These are phyloP conservation scores for Lichtheimia ramosa DNA, from an alignment of 371 early-diverging fungal genomes.

Conservation along the genomic window DNA sequence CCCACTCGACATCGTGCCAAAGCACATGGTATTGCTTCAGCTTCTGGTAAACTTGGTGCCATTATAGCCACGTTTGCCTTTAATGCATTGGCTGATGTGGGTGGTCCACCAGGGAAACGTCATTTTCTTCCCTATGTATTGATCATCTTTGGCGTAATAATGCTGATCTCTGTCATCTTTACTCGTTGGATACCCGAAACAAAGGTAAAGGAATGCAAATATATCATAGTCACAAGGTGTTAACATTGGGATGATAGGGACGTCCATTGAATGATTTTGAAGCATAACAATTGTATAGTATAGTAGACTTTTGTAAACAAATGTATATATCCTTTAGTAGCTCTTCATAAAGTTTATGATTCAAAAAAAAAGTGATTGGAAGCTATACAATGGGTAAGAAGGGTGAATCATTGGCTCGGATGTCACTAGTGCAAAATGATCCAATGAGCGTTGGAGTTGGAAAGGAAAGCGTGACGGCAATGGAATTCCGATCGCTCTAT, in stretches of 20 bases:
- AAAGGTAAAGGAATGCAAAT: slow-evolving; percentile 9
- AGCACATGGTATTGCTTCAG: slow-evolving; percentile 71
- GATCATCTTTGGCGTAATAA: slow-evolving; percentile 24
- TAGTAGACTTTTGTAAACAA: no score
- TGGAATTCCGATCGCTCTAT: no score
- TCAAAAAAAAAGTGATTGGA: no score
- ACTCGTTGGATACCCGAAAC: slow-evolving; percentile 26
- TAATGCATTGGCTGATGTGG: slow-evolving; percentile 45
- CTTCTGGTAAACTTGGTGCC: slow-evolving; percentile 69
- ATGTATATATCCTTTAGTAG: no score
- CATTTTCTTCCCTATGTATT: slow-evolving; percentile 21
- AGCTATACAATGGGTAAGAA: no score
- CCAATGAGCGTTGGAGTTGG: no score
- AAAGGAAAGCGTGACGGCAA: no score
- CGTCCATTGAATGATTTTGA: neutral
- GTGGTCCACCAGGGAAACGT: slow-evolving; percentile 30
- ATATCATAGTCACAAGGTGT: neutral
- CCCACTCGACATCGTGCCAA: slow-evolving; percentile 62
- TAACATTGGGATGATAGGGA: neutral
- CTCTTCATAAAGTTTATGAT: no score
- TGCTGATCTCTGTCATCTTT: slow-evolving; percentile 20
- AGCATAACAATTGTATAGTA: no score
- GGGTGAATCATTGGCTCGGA: no score
- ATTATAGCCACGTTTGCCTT: slow-evolving; percentile 59
- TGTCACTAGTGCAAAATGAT: no score